Evolutionary conservation across 495 filamentous ascomycete species (phyloP).

Genomic region (Penicillium silybi): DNA sequence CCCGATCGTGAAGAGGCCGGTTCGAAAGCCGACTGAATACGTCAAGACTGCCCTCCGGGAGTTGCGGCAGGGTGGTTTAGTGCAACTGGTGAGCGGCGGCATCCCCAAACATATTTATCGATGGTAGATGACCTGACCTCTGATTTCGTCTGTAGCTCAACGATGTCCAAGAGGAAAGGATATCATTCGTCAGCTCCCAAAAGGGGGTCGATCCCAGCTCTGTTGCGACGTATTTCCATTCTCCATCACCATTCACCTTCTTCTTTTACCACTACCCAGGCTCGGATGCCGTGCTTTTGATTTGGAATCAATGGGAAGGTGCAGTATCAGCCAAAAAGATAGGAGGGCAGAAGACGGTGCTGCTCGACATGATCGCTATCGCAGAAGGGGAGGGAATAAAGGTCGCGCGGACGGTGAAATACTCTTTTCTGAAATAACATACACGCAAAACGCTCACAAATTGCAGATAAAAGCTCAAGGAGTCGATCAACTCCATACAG

Average conservation of each 20-base stretch:
- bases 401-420: not conserved
- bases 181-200: not conserved
- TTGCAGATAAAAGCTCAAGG: not conserved
- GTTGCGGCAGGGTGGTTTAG: not conserved
- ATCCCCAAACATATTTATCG: not conserved
- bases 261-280: not conserved
- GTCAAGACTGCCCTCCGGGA: not conserved
- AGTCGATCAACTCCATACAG: not conserved
- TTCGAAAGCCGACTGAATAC: not conserved
- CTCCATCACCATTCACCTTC: not conserved
- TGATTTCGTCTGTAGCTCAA: not conserved
- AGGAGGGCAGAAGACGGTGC: not conserved
- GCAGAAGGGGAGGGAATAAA: not conserved
- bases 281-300: not conserved
- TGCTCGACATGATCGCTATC: not conserved
- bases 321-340: not conserved
- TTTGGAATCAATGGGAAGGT: not conserved
- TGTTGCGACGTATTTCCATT: not conserved
- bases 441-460: not conserved
- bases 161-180: not conserved
- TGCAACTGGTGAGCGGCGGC: not conserved
- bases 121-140: not conserved
- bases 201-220: not conserved
- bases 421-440: not conserved
- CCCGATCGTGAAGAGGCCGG: not conserved